Conservation (phyloP, 106 monocot genomes). For the Phalaenopsis aphrodite region DNA sequence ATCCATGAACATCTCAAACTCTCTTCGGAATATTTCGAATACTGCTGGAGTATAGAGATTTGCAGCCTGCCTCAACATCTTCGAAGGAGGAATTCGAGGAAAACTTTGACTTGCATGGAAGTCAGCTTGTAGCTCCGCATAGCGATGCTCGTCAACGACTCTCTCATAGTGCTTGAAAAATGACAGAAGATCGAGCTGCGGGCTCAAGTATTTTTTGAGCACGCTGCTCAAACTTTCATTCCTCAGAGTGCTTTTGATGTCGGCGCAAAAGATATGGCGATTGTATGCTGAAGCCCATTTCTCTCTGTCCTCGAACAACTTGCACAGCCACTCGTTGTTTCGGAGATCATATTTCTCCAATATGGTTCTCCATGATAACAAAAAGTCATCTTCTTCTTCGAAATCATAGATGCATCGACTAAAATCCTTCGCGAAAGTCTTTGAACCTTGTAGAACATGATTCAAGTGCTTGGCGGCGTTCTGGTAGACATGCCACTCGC, state of each 20-base stretch:
- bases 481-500: constrained; percentile 50
- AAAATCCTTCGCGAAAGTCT: constrained; percentile 51
- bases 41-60: constrained; percentile 44
- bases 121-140: constrained; percentile 44
- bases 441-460: constrained; percentile 46
- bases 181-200: constrained; percentile 40
- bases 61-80: constrained; percentile 45
- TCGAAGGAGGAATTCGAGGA: constrained; percentile 44
- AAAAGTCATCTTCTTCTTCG: constrained; percentile 45
- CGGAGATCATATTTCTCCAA: constrained; percentile 46
- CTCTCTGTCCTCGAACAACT: constrained; percentile 33
- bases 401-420: constrained; percentile 37
- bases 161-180: constrained; percentile 45
- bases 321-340: constrained; percentile 35
- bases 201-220: constrained; percentile 36
- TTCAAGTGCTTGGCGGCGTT: constrained; percentile 39
- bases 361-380: constrained; percentile 35
- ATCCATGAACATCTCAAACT: constrained; percentile 52
- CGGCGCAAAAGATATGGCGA: constrained; percentile 36
- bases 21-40: constrained; percentile 41
- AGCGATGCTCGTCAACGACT: constrained; percentile 36
- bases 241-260: constrained; percentile 34
- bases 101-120: constrained; percentile 52
- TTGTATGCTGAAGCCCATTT: constrained; percentile 39
- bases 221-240: constrained; percentile 25